Conservation (phyloP, 495 filamentous ascomycete species). For the Pseudoneurospora amorphoporcata region DNA sequence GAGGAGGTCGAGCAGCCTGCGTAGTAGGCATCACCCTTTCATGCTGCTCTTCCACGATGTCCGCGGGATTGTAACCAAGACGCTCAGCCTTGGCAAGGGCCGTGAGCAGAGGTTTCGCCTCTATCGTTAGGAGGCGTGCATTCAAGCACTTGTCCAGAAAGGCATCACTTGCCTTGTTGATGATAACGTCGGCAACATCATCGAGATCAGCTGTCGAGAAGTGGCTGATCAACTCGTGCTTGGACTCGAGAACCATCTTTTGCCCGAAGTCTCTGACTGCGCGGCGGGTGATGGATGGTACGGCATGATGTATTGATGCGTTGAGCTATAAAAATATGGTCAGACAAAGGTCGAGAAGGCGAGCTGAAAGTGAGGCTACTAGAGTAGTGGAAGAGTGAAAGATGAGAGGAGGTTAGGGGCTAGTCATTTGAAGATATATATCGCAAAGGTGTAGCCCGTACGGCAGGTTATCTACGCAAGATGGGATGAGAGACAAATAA, state of each 20-base stretch:
- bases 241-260: conserved; percentile 34
- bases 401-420: not conserved
- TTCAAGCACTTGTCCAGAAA: conserved; percentile 39
- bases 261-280: conserved; percentile 34
- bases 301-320: conserved; percentile 34
- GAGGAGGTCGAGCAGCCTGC: conserved; percentile 1
- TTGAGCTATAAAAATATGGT: conserved; percentile 26
- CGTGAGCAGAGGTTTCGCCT: conserved; percentile 37
- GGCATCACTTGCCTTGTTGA: conserved; percentile 30
- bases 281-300: conserved; percentile 25
- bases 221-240: conserved; percentile 29
- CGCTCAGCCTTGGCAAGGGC: conserved; percentile 40
- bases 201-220: conserved; percentile 27
- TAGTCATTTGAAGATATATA: not conserved
- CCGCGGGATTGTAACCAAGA: conserved; percentile 35
- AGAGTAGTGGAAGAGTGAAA: not conserved
- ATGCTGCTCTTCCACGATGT: conserved; percentile 27
- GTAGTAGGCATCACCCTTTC: conserved; percentile 21
- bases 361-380: not conserved
- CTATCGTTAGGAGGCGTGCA: conserved; percentile 35
- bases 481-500: not conserved
- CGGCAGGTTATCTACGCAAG: not conserved
- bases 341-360: not conserved
- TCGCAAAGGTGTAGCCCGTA: not conserved
- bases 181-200: conserved; percentile 27